Percentiles rank a stretch among this genome's conserved stretches.
Evolutionary conservation across 345 rosid genomes (phyloP).

Genomic region (Physaria fendleri): DNA sequence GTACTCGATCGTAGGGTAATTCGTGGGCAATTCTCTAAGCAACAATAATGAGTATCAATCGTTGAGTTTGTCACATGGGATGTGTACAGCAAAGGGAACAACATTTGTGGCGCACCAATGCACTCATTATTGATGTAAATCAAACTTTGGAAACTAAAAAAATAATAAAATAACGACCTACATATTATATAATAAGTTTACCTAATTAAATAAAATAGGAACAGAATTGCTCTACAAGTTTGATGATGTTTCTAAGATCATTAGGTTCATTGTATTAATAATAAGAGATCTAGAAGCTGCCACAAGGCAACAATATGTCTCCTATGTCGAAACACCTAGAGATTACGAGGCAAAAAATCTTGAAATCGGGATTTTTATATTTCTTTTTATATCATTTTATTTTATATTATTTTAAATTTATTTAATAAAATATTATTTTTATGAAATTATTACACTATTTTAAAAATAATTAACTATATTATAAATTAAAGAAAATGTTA

Average conservation of each 20-base stretch:
- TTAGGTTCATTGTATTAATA: conserved; percentile 20
- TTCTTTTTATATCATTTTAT: too few species aligned
- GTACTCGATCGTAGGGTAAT: too few species aligned
- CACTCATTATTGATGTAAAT: neutral
- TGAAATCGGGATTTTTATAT: too few species aligned
- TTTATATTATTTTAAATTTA: too few species aligned
- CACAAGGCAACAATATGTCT: too few species aligned
- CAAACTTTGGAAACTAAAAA: neutral
- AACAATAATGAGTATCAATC: conserved; percentile 10
- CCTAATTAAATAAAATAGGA: neutral
- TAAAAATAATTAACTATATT: too few species aligned
- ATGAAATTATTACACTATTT: too few species aligned
- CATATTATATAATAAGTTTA: neutral
- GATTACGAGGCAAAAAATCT: too few species aligned
- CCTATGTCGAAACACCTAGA: too few species aligned
- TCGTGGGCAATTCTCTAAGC: neutral
- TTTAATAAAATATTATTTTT: too few species aligned
- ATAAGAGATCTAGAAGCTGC: too few species aligned
- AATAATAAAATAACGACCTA: conserved; percentile 10
- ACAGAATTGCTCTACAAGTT: conserved; percentile 18
- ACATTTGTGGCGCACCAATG: conserved; percentile 25
- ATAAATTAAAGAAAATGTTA: too few species aligned
- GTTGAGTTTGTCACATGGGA: conserved; percentile 30
- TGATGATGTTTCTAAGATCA: conserved; percentile 25
- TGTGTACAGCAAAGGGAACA: conserved; percentile 18